Evolutionary conservation across 139 green algal species (phyloP).

Genomic region (Micractinium sp.): DNA sequence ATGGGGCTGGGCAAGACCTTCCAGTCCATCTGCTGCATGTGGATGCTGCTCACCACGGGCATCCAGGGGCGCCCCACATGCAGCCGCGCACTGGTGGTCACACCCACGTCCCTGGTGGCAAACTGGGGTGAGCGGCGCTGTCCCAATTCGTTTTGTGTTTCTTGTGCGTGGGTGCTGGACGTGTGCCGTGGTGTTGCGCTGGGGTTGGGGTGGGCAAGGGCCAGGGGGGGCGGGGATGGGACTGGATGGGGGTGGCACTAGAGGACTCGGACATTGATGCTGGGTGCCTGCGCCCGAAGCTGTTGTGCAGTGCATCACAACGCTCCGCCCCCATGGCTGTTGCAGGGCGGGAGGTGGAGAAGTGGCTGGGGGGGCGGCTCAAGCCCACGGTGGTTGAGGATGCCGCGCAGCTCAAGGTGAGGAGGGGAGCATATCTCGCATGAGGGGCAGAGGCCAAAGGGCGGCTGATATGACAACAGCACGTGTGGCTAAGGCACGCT

Average conservation of each 20-base stretch:
- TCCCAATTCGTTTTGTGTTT: too few relatives aligned
- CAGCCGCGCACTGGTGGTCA: constrained; percentile 30
- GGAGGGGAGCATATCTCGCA: too few relatives aligned
- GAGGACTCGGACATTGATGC: too few relatives aligned
- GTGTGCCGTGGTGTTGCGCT: too few relatives aligned
- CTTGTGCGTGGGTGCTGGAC: too few relatives aligned
- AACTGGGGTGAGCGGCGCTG: constrained; percentile 90
- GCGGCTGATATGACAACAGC: too few relatives aligned
- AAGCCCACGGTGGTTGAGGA: constrained; percentile 33
- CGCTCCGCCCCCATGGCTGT: constrained; percentile 82
- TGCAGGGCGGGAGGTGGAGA: constrained; percentile 71
- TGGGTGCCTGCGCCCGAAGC: too few relatives aligned
- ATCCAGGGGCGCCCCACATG: constrained; percentile 53
- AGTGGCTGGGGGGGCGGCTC: constrained; percentile 67
- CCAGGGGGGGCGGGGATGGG: too few relatives aligned
- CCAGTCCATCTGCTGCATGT: constrained; percentile 65
- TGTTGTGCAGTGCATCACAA: constrained; percentile 51
- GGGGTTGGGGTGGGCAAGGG: too few relatives aligned
- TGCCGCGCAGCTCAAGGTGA: constrained; percentile 23
- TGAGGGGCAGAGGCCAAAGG: too few relatives aligned
- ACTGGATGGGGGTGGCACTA: too few relatives aligned
- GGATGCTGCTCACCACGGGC: constrained; percentile 73
- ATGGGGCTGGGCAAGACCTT: constrained; percentile 72
- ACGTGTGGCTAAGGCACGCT: too few relatives aligned
- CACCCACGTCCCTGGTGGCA: constrained; percentile 90